Evolutionary conservation across 2,329 filamentous ascomycete genomes (phyloP).

Genomic region (Cadophora gregata): DNA sequence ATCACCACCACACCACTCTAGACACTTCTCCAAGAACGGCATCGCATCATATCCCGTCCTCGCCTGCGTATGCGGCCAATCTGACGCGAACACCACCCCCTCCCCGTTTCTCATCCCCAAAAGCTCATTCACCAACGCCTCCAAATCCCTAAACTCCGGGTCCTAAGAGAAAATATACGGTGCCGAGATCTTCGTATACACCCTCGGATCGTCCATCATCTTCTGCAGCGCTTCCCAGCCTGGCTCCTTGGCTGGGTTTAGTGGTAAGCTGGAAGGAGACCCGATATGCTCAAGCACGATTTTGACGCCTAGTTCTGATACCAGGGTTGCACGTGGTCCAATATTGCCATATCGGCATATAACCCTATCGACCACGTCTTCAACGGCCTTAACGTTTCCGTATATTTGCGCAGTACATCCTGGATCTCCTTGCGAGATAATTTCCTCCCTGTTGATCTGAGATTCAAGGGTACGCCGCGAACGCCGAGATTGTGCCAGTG

Average conservation of each 20-base stretch:
- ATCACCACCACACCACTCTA: conserved; percentile 58
- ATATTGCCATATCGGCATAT: conserved; percentile 26
- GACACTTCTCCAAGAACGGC: conserved; percentile 58
- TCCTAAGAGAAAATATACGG: conserved; percentile 60
- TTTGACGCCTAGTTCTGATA: conserved; percentile 23
- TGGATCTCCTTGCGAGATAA: conserved; percentile 33
- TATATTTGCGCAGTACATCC: conserved; percentile 49
- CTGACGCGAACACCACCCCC: conserved; percentile 62
- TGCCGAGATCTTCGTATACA: conserved; percentile 51
- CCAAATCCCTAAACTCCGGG: conserved; percentile 50
- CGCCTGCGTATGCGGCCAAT: conserved; percentile 70
- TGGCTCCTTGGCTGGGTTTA: conserved; percentile 18
- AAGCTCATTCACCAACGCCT: conserved; percentile 56
- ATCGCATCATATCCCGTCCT: conserved; percentile 61
- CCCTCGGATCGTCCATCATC: conserved; percentile 37
- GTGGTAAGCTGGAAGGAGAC: conserved; percentile 18
- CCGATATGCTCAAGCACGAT: conserved; percentile 26
- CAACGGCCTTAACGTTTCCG: conserved; percentile 52
- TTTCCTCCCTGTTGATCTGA: conserved; percentile 55
- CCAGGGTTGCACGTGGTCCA: conserved; percentile 25
- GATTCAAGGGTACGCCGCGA: conserved; percentile 63
- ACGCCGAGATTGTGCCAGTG: conserved; percentile 64
- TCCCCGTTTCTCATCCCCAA: conserved; percentile 48
- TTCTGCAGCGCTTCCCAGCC: conserved; percentile 21
- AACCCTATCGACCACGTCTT: conserved; percentile 25